A percentile compares a stretch with the other conserved stretches of the same genome.
Evolutionary conservation across 805 yeast species (phyloP).

Genomic region (Torulaspora maleeae): DNA sequence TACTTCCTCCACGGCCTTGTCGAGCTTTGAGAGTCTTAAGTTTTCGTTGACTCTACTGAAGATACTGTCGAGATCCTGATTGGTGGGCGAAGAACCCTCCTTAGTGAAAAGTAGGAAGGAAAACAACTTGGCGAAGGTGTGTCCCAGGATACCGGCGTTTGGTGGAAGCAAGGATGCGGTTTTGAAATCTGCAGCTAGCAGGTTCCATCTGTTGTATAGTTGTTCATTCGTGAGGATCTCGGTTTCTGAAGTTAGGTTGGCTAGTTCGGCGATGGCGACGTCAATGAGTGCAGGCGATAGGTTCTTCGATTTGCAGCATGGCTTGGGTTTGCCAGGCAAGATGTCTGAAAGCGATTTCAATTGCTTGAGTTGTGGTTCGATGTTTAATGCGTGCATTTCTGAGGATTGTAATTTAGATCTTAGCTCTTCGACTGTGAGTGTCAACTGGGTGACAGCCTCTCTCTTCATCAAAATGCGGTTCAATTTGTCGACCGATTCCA

Average conservation of each 20-base stretch:
- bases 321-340: constrained; percentile 23
- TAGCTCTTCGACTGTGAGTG: constrained; percentile 21
- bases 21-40: constrained; percentile 69
- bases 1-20: constrained; percentile 88
- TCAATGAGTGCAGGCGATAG: constrained; percentile 23
- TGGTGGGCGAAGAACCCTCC: constrained; percentile 72
- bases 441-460: constrained; percentile 33
- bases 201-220: constrained; percentile 71
- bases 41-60: constrained; percentile 79
- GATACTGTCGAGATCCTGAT: constrained; percentile 75
- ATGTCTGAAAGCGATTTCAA: constrained; percentile 26
- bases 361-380: constrained; percentile 38
- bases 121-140: constrained; percentile 71
- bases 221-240: constrained; percentile 77
- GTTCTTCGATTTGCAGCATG: constrained; percentile 23
- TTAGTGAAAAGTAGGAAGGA: constrained; percentile 73
- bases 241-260: constrained; percentile 33
- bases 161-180: constrained; percentile 87
- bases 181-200: constrained; percentile 79
- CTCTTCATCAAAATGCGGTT: constrained; percentile 38
- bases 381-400: constrained; percentile 22
- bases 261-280: constrained; percentile 41
- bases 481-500: constrained; percentile 38
- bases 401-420: constrained; percentile 22
- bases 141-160: constrained; percentile 93